Conservation (phyloP, 2,329 filamentous ascomycete genomes). For the Stemphylium beticola region DNA sequence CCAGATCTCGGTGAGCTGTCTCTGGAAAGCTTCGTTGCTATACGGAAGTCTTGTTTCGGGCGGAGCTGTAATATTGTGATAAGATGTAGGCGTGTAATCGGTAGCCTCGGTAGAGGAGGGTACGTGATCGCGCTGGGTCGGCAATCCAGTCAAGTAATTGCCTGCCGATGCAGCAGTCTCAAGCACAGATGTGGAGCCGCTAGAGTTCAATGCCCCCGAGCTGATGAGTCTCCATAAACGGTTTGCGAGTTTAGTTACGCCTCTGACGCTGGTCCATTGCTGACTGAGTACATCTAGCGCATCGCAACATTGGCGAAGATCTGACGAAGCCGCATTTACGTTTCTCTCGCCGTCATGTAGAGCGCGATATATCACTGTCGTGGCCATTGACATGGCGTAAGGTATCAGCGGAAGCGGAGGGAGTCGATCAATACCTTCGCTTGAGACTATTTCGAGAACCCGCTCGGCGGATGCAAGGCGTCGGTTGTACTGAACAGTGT, state of each 20-base stretch:
- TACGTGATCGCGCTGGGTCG: background rate
- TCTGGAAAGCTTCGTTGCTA: conserved; percentile 1
- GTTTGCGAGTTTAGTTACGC: conserved; percentile 1
- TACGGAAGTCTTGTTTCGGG: background rate
- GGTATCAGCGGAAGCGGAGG: conserved; percentile 3
- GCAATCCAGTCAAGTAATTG: background rate
- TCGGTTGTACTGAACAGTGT: background rate
- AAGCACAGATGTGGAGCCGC: background rate
- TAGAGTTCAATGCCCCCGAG: background rate
- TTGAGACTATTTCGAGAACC: background rate
- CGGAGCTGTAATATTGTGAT: background rate
- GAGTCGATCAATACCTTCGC: background rate
- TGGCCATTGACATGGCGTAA: conserved; percentile 8
- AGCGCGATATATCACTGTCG: conserved; percentile 6
- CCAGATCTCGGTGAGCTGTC: conserved; percentile 5
- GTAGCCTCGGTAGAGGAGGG: background rate
- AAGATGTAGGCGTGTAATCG: background rate
- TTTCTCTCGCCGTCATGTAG: conserved; percentile 4
- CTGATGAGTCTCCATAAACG: conserved; percentile 1
- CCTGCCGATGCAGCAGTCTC: background rate
- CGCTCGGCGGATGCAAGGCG: background rate
- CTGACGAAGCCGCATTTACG: background rate
- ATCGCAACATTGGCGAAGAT: background rate
- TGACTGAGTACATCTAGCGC: background rate
- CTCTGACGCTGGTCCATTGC: conserved; percentile 5